Evolutionary conservation across 495 filamentous ascomycete genomes (phyloP).

Genomic region (Lepidopterella palustris): DNA sequence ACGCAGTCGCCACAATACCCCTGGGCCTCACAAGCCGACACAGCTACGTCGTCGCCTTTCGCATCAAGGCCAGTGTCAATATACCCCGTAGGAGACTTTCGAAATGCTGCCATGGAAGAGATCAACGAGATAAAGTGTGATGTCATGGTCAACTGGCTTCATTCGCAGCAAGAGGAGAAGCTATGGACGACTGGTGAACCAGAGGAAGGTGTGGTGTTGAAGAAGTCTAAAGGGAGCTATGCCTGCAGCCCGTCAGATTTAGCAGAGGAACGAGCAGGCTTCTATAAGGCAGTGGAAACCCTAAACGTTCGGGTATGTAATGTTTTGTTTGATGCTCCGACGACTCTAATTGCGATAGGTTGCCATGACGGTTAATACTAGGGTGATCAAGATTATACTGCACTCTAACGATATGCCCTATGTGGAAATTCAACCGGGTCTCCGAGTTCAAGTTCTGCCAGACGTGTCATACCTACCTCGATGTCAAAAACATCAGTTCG

Average conservation of each 20-base stretch:
- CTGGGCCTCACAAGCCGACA: not conserved
- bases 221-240: conserved; percentile 48
- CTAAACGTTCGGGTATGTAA: conserved; percentile 51
- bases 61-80: conserved; percentile 33
- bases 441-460: conserved; percentile 54
- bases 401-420: conserved; percentile 41
- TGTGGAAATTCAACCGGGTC: conserved; percentile 51
- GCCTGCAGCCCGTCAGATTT: conserved; percentile 52
- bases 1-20: not conserved
- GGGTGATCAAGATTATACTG: conserved; percentile 51
- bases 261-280: conserved; percentile 39
- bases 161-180: conserved; percentile 52
- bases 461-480: conserved; percentile 48
- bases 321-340: not conserved
- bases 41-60: not conserved
- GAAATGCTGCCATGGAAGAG: conserved; percentile 37
- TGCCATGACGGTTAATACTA: conserved; percentile 54
- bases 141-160: conserved; percentile 57
- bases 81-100: conserved; percentile 44
- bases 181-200: conserved; percentile 50
- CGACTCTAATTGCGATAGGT: conserved; percentile 36
- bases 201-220: conserved; percentile 56
- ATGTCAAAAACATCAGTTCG: conserved; percentile 60
- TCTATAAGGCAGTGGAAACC: conserved; percentile 46
- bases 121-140: conserved; percentile 50